Conservation (phyloP, 257 asterid genomes). For the Salvia hispanica region DNA sequence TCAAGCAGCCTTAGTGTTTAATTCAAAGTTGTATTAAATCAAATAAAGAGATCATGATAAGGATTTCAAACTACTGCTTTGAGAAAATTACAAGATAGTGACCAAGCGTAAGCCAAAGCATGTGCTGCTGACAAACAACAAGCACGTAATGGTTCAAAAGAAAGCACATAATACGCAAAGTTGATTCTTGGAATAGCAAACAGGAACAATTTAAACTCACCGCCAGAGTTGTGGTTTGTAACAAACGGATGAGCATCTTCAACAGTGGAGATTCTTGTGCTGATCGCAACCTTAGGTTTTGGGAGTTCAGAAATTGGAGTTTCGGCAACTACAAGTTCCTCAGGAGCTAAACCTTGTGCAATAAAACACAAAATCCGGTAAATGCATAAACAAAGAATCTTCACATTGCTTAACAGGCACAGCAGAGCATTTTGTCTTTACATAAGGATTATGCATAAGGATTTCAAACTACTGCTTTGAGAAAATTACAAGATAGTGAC, state of each 20-base stretch:
- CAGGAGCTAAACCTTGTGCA: slow-evolving; percentile 40
- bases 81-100: neutral
- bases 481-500: neutral
- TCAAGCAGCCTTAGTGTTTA: slow-evolving; percentile 16
- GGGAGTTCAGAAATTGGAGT: slow-evolving; percentile 61
- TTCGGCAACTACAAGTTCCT: slow-evolving; percentile 57
- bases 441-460: neutral
- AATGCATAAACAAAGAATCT: slow-evolving; percentile 19
- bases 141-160: neutral
- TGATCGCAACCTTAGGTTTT: slow-evolving; percentile 35
- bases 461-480: slow-evolving; percentile 1
- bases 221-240: slow-evolving; percentile 37
- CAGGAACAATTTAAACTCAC: slow-evolving; percentile 40
- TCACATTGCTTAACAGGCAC: neutral
- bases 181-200: slow-evolving; percentile 2
- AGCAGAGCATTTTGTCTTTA: neutral
- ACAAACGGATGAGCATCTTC: slow-evolving; percentile 30
- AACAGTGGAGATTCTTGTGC: slow-evolving; percentile 25
- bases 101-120: slow-evolving; percentile 13
- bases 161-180: slow-evolving; percentile 5
- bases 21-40: neutral
- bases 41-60: neutral
- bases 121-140: slow-evolving; percentile 11
- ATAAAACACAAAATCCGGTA: slow-evolving; percentile 20
- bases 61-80: slow-evolving; percentile 7